Evolutionary conservation across 2,329 filamentous ascomycete species (phyloP).

Genomic region (Alternaria angustiovoidea): DNA sequence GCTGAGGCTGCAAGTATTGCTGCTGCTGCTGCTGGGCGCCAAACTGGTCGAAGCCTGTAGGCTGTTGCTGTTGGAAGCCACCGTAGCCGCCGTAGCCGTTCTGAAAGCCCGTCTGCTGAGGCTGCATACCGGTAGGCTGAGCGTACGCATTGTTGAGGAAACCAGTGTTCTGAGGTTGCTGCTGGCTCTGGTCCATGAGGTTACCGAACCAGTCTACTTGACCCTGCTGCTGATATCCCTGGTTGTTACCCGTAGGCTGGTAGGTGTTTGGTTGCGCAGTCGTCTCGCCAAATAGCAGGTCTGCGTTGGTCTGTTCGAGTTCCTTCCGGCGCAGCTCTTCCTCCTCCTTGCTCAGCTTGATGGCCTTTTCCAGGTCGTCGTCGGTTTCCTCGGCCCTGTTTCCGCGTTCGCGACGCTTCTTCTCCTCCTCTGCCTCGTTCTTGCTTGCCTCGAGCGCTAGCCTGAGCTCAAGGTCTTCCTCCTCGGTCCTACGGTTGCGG

Average conservation of each 20-base stretch:
- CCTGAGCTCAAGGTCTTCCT: constrained; percentile 84
- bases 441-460: constrained; percentile 95
- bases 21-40: constrained; percentile 38
- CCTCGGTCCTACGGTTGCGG: constrained; percentile 70
- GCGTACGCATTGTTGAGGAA: constrained; percentile 73
- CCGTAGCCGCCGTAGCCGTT: constrained; percentile 74
- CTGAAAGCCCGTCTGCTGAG: constrained; percentile 70
- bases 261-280: constrained; percentile 71
- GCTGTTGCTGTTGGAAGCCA: constrained; percentile 62
- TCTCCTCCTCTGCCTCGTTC: constrained; percentile 91
- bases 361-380: constrained; percentile 91
- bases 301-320: constrained; percentile 83
- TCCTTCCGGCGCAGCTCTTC: constrained; percentile 87
- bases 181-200: constrained; percentile 75
- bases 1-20: constrained; percentile 48
- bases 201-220: constrained; percentile 98
- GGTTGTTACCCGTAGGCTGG: constrained; percentile 89
- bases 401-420: constrained; percentile 69
- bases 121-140: constrained; percentile 78
- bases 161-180: constrained; percentile 70
- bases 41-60: constrained; percentile 71
- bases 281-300: constrained; percentile 86
- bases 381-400: constrained; percentile 66
- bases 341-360: constrained; percentile 92
- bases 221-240: constrained; percentile 96